A percentile compares a stretch with the other conserved stretches of the same genome.
Conservation (phyloP, 768 basidiomycete genomes). For the Suillus placidus region DNA sequence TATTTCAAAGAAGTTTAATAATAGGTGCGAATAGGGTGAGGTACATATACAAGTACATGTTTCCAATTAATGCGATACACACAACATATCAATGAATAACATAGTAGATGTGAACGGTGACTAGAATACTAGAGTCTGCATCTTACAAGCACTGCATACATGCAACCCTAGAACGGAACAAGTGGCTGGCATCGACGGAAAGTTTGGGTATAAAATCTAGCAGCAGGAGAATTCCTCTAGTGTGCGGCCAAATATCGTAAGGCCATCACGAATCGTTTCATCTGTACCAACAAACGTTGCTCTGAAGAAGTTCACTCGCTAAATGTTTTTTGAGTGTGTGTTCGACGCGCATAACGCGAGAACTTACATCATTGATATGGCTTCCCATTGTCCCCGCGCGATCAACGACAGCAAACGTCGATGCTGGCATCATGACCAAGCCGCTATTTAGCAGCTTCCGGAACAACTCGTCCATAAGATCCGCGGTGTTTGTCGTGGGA, state of each 20-base stretch:
- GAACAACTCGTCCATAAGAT: conserved; percentile 53
- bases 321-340: neutral
- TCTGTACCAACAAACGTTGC: conserved; percentile 54
- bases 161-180: neutral
- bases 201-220: conserved; percentile 9
- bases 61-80: neutral
- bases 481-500: conserved; percentile 42
- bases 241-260: conserved; percentile 42
- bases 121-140: neutral
- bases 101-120: neutral
- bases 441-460: conserved; percentile 42
- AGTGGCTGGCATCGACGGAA: neutral
- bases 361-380: conserved; percentile 47
- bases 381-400: conserved; percentile 25
- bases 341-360: conserved; percentile 9
- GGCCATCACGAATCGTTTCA: conserved; percentile 46
- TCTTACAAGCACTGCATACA: neutral
- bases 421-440: conserved; percentile 53
- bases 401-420: conserved; percentile 44
- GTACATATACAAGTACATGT: neutral
- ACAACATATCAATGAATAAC: conserved; percentile 1
- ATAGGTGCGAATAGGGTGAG: neutral
- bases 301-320: conserved; percentile 48
- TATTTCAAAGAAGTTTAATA: neutral
- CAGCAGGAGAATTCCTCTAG: conserved; percentile 42